A percentile compares a stretch with the other conserved stretches of the same genome.
phyloP scores from a whole-genome alignment of 2,329 filamentous ascomycete genomes.

The Mycosphaerella arachidis region DNA sequence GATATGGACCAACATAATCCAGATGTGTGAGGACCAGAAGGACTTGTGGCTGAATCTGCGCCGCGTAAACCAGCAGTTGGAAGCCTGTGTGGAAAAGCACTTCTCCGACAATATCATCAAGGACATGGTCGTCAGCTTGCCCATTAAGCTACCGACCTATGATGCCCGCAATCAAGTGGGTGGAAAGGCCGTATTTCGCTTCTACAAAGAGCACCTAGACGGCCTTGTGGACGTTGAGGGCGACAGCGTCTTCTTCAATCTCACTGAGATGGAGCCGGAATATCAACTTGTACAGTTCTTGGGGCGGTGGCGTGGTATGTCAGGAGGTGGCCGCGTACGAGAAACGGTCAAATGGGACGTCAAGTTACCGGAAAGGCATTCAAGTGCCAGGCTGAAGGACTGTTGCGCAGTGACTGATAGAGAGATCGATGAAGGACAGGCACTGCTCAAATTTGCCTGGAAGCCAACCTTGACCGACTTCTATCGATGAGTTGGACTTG shows the following conservation, averaged over 20 bases:
- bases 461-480: constrained; percentile 5
- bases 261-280: constrained; percentile 2
- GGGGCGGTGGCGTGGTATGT: constrained; percentile 7
- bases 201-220: neutral
- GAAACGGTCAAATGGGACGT: neutral
- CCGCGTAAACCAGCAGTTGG: constrained; percentile 4
- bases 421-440: constrained; percentile 4
- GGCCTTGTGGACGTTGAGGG: neutral
- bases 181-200: constrained; percentile 10
- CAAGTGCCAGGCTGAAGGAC: neutral
- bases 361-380: neutral
- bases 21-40: neutral
- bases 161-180: constrained; percentile 11
- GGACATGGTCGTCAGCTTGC: constrained; percentile 6
- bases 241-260: constrained; percentile 3
- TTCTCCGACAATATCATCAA: constrained; percentile 9
- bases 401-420: neutral
- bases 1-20: constrained; percentile 10
- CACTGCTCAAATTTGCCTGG: constrained; percentile 5
- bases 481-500: neutral
- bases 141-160: constrained; percentile 15
- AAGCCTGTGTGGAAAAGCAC: constrained; percentile 15
- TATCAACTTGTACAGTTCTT: constrained; percentile 3
- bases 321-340: neutral
- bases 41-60: constrained; percentile 9